phyloP scores from a whole-genome alignment of 2,329 filamentous ascomycete genomes.

The Rugonectria rugulosa region DNA sequence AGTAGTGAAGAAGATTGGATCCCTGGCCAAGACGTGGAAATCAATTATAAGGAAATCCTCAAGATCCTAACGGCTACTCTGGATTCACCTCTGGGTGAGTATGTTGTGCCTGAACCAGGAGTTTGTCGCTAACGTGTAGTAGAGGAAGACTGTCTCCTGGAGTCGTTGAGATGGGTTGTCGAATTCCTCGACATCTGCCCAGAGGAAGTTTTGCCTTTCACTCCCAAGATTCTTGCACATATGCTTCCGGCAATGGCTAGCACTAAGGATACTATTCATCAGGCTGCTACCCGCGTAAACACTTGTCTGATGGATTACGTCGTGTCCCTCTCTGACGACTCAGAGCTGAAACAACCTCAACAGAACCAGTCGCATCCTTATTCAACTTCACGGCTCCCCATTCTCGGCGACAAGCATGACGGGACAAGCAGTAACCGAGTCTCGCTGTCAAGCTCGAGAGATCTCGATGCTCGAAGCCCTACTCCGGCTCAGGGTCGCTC shows the following conservation, averaged over 20 bases:
- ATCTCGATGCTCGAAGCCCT: conserved; percentile 60
- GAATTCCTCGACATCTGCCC: conserved; percentile 97
- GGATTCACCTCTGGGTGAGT: conserved; percentile 77
- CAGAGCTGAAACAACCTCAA: conserved; percentile 40
- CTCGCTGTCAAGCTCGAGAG: conserved; percentile 61
- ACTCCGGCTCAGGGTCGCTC: conserved; percentile 59
- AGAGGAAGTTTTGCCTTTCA: conserved; percentile 94
- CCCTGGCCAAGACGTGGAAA: conserved; percentile 93
- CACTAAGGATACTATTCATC: conserved; percentile 85
- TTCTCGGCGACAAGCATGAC: conserved; percentile 55
- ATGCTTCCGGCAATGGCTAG: conserved; percentile 95
- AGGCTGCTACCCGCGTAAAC: conserved; percentile 89
- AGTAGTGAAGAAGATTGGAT: conserved; percentile 93
- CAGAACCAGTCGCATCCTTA: conserved; percentile 37
- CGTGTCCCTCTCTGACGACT: conserved; percentile 83
- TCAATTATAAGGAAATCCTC: conserved; percentile 90
- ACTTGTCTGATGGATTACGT: conserved; percentile 93
- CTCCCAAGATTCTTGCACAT: conserved; percentile 88
- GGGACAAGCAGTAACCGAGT: conserved; percentile 57
- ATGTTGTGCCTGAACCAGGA: neutral
- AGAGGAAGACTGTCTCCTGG: conserved; percentile 92
- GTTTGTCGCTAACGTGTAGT: conserved; percentile 28
- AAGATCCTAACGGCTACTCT: conserved; percentile 91
- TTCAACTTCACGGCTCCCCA: conserved; percentile 51
- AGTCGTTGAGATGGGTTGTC: conserved; percentile 93